These are phyloP conservation scores for Tetrapyrgos nigripes DNA, from an alignment of 1,284 basidiomycete genomes.

Conservation along the genomic window DNA sequence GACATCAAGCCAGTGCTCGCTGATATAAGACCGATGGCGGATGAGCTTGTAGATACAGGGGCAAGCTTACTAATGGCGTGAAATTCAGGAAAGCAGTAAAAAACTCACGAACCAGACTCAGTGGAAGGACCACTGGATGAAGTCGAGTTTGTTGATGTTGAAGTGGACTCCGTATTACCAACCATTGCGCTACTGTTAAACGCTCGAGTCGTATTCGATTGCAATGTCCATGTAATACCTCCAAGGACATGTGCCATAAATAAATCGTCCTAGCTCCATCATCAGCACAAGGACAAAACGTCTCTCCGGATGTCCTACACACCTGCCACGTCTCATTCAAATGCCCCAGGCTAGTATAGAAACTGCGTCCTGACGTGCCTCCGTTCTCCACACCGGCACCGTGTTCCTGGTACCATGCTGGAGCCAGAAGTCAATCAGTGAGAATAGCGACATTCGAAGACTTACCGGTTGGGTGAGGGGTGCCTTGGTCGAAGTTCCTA, in stretches of 20 bases:
- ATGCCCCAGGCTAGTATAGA: conserved; percentile 84
- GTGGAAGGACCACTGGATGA: neutral
- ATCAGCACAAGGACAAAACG: neutral
- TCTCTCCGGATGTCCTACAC: conserved; percentile 22
- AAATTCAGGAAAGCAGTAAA: neutral
- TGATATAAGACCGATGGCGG: too few relatives aligned
- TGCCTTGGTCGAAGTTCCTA: conserved; percentile 61
- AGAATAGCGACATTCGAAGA: neutral
- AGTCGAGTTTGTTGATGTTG: neutral
- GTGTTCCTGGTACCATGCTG: conserved; percentile 83
- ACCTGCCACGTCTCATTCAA: conserved; percentile 74
- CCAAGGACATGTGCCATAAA: conserved; percentile 76
- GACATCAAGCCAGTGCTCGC: too few relatives aligned
- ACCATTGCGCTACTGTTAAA: conserved; percentile 55
- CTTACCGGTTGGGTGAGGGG: conserved; percentile 67
- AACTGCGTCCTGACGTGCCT: conserved; percentile 71
- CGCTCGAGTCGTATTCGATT: conserved; percentile 63
- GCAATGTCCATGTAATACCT: conserved; percentile 76
- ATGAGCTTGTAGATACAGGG: neutral
- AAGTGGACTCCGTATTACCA: conserved; percentile 26
- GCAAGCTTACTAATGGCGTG: neutral
- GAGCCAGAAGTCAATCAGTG: neutral
- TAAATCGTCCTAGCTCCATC: conserved; percentile 43
- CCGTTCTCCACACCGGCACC: conserved; percentile 60
- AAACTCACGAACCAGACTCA: neutral